Base-by-base conservation (phyloP, 441 rosid species). In the Syzygium malaccense region DNA sequence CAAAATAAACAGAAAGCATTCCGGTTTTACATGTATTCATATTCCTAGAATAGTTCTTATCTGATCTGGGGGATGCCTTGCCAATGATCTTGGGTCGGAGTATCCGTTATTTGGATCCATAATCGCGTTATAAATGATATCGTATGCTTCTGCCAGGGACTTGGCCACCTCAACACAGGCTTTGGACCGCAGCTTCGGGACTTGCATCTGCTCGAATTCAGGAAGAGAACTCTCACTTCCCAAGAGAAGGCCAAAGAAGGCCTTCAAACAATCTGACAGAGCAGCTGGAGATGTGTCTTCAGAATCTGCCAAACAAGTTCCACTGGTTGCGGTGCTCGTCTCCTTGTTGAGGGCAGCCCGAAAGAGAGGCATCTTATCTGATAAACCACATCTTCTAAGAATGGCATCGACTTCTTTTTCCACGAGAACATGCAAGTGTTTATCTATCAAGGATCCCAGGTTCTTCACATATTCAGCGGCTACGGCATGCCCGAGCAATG, bases 11-110 rank as follows among this genome's bases (percentile, higher is more conserved):
- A 23, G 32, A 41, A 75, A 75, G 83, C 51, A 75, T 71, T 71
- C 20, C 80, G 6, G 15, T 71, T 71, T 25, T 37, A 41, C 80
- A 66, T 8, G 80, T 25, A 75, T 75, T 98, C 91, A 97, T 90
- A 98, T 94, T 64, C 99, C 99, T 89, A 96, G 92, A 89, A 97
- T 97, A 92, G 99, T 98, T 91, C 96, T 92, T 75, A 97, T 98
- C 88, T 97, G 99, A 91, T 95, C 97, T 3, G 99, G 99, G 88
- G 99, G 99, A 92, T 98, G 99, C 93, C 99, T 94, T 2, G 95
- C 99, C 90, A 98, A 93, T 20, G 98, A 93, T 90, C 94, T 94
- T 15, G 99, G 99, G 68, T 97, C 99, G 9, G 94, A 91, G 87
- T 96, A 97, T 20, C 94, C 92, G 87, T 98, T 98, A 88, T 58